These are phyloP conservation scores for Ehretia macrophylla DNA, from an alignment of 257 asterid genomes.

Conservation along the genomic window DNA sequence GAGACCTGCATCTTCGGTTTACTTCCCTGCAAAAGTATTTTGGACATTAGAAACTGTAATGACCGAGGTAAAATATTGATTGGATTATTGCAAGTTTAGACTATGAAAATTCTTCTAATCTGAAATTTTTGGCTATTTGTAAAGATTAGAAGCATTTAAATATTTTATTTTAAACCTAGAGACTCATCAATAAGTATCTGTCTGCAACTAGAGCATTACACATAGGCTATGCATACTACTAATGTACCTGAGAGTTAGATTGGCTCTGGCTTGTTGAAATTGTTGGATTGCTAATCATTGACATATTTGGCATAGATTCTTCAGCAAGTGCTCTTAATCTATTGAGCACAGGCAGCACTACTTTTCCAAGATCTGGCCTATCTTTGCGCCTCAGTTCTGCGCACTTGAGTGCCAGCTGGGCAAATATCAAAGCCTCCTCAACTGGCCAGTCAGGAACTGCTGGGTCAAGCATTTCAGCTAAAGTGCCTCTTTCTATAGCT, in stretches of 20 bases:
- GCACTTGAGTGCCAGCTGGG: conserved; percentile 73
- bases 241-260: conserved; percentile 42
- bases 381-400: conserved; percentile 76
- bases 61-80: too few relatives aligned
- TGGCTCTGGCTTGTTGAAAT: conserved; percentile 15
- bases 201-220: too few relatives aligned
- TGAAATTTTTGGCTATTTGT: too few relatives aligned
- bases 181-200: too few relatives aligned
- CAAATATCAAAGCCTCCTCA: conserved; percentile 58
- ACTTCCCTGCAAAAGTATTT: conserved; percentile 25
- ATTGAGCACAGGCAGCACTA: conserved; percentile 65
- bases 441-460: conserved; percentile 75
- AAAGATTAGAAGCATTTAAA: too few relatives aligned
- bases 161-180: too few relatives aligned
- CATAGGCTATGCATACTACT: too few relatives aligned
- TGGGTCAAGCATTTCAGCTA: conserved; percentile 72
- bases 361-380: conserved; percentile 68
- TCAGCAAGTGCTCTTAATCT: conserved; percentile 63
- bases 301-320: conserved; percentile 41
- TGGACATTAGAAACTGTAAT: background rate
- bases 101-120: too few relatives aligned
- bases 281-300: conserved; percentile 15
- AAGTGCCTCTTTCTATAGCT: conserved; percentile 74
- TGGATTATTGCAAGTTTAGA: too few relatives aligned
- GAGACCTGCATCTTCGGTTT: conserved; percentile 27